Base-by-base conservation (phyloP, 768 basidiomycete species). In the Paxillus ammoniavirescens region DNA sequence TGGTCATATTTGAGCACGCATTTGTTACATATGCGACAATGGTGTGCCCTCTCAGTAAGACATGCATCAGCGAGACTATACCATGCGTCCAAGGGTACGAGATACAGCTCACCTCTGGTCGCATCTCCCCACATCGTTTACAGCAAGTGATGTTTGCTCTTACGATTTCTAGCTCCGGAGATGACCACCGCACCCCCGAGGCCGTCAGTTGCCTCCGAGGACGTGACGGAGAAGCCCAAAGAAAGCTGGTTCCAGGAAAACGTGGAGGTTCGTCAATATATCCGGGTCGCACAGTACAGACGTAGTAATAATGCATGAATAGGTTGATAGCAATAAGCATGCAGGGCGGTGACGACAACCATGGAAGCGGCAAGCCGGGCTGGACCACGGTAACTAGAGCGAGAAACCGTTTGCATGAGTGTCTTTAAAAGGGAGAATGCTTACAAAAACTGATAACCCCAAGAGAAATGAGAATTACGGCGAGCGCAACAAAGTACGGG, bases 1-100 rank as follows among this genome's bases (percentile, higher is more conserved):
- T 93, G 92, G 64, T 93, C 92, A 66, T 86, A 94, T 66, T 93
- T 93, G 42, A 98, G 68, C 26, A 97, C 84, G 64, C 94, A 97
- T 48, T 80, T 82, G 60, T 93, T 91, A 68, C 94, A 97, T 65
- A 97, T 87, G 23, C 86, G 80, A 72, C 94, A 97, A 70, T 96
- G 94, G 67, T 98, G 94, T 8, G 94, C 80, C 72, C 94, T 84
- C 93, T 96, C 69, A 47, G 57, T 47, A 52, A 51, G 44, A 54
- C 35, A 52, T 42, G 48, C 40, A 42, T 65, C 21, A 62, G 61
- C 42, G 52, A 50, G 35, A 36, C 45, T 43, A 50, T 31, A 61
- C 12, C 21, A 28, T 26, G 28, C 0, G 21, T 15, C 15, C 17
- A 8, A 31, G 46, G 40, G 17, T 13, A 6, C 4, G 49, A 35